Conservation (phyloP, 345 rosid species). For the Gossypium turneri region DNA sequence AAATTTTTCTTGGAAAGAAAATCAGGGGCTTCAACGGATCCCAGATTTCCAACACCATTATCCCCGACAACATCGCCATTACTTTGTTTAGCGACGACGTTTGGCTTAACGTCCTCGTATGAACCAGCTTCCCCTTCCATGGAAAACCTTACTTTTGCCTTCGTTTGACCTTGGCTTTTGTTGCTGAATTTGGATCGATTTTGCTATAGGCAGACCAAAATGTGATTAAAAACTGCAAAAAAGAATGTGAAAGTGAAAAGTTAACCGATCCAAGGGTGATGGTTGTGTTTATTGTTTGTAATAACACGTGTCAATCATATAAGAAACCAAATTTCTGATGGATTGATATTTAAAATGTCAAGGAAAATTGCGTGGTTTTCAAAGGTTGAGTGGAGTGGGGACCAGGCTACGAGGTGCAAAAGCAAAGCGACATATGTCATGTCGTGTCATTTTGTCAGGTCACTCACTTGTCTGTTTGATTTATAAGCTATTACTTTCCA, state of each 20-base stretch:
- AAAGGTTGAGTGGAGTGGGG: too few species aligned
- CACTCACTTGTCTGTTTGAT: not conserved
- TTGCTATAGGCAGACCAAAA: not conserved
- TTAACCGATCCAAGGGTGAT: not conserved
- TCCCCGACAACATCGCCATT: slow-evolving; percentile 26
- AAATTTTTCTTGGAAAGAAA: slow-evolving; percentile 21
- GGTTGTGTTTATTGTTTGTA: not conserved
- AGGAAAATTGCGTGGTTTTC: not conserved
- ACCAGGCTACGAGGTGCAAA: too few species aligned
- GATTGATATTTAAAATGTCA: not conserved
- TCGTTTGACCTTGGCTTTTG: not conserved
- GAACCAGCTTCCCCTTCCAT: slow-evolving; percentile 26
- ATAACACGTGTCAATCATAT: not conserved
- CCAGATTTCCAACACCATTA: slow-evolving; percentile 24
- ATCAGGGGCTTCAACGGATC: slow-evolving; percentile 32
- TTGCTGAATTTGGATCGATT: not conserved
- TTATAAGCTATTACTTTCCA: not conserved
- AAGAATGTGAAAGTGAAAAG: not conserved
- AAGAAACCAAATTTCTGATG: not conserved
- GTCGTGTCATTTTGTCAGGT: not conserved
- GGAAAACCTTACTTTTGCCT: slow-evolving; percentile 1
- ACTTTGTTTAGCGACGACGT: slow-evolving; percentile 5
- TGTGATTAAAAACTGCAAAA: not conserved
- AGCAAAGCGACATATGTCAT: too few species aligned
- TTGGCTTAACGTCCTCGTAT: slow-evolving; percentile 23